Percentiles rank a stretch among this genome's conserved stretches.
phyloP scores from a whole-genome alignment of 2,329 filamentous ascomycete species.

The Claviceps purpurea region DNA sequence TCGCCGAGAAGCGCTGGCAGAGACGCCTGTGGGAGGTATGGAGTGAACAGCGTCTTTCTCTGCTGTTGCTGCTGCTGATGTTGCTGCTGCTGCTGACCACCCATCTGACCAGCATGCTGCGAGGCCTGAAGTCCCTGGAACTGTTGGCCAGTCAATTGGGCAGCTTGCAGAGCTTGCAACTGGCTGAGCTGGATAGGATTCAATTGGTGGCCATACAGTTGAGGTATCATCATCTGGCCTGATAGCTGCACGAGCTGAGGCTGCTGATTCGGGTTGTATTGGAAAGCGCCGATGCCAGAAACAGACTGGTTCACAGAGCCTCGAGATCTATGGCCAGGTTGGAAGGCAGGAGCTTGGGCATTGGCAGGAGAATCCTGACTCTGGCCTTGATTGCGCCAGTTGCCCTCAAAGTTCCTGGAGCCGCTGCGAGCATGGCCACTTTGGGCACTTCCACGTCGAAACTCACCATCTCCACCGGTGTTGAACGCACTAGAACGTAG shows the following conservation, averaged over 20 bases:
- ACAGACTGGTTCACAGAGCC: constrained; percentile 80
- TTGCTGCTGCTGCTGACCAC: constrained; percentile 48
- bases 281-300: constrained; percentile 71
- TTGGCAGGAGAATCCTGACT: constrained; percentile 43
- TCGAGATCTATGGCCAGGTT: constrained; percentile 80
- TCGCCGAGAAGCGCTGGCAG: constrained; percentile 81
- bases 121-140: constrained; percentile 55
- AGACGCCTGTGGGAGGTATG: constrained; percentile 89
- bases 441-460: constrained; percentile 68
- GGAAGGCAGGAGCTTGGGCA: constrained; percentile 58
- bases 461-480: constrained; percentile 47
- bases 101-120: constrained; percentile 58
- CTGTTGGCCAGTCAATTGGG: constrained; percentile 66
- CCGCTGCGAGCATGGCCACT: constrained; percentile 69
- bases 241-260: constrained; percentile 78
- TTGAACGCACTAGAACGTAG: constrained; percentile 47
- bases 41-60: constrained; percentile 96
- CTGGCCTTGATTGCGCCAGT: constrained; percentile 76
- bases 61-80: constrained; percentile 61
- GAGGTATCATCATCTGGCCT: constrained; percentile 74
- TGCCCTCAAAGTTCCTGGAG: constrained; percentile 93
- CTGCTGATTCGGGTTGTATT: constrained; percentile 61
- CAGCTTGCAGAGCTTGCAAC: constrained; percentile 82
- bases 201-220: constrained; percentile 78
- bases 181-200: constrained; percentile 82